Percentiles rank a stretch among this genome's conserved stretches.
phyloP scores from a whole-genome alignment of 305 asterid species.

The Stenogyne calaminthoides region DNA sequence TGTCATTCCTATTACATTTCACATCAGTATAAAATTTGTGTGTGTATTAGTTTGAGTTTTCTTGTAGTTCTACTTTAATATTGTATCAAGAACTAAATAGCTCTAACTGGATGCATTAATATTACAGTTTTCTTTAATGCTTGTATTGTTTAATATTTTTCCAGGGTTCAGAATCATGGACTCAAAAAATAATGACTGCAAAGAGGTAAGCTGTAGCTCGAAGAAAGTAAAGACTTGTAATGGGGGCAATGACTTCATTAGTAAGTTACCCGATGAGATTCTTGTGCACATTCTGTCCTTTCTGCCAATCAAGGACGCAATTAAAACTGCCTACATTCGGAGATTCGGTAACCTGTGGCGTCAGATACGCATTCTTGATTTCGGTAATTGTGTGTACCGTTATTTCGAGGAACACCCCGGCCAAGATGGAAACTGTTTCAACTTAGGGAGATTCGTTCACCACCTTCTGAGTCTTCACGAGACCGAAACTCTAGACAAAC shows the following conservation, averaged over 20 bases:
- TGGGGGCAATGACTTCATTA: too few relatives aligned
- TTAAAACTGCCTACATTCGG: background rate
- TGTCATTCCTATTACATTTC: too few relatives aligned
- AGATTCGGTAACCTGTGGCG: conserved; percentile 24
- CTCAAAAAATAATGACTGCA: background rate
- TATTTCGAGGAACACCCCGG: too few relatives aligned
- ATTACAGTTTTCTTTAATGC: background rate
- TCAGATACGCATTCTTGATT: conserved; percentile 14
- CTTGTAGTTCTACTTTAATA: background rate
- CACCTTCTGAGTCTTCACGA: background rate
- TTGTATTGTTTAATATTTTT: background rate
- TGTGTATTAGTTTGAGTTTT: too few relatives aligned
- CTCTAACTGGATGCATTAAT: background rate
- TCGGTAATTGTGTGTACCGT: background rate
- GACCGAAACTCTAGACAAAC: background rate
- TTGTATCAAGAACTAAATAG: background rate
- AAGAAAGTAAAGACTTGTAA: background rate
- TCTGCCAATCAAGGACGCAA: conserved; percentile 26
- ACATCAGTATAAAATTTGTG: too few relatives aligned
- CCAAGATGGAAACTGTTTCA: background rate
- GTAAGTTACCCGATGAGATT: too few relatives aligned
- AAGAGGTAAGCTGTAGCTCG: background rate
- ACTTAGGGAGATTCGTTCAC: conserved; percentile 6
- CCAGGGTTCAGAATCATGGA: background rate
- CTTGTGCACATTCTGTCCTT: conserved; percentile 16